Evolutionary conservation across 768 basidiomycete species (phyloP), one percentile per base, ranked within the genome.

Genomic region (Leucosporidium yakuticum): DNA sequence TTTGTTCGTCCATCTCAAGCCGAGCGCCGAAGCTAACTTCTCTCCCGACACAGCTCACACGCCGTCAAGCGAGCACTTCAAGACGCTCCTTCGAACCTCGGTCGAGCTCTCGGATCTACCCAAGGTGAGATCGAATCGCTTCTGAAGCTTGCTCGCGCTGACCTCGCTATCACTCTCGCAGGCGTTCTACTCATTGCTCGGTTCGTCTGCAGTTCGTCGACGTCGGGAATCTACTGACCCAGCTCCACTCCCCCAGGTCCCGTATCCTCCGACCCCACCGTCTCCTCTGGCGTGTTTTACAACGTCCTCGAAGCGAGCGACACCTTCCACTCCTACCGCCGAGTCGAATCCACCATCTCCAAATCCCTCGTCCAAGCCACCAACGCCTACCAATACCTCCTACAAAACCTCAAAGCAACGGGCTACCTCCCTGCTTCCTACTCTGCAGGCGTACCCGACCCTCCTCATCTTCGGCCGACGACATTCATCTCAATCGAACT

Each of bases 251-350:
- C 51, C 4, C 19, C 39, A 44, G 39, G 39, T 5, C 39, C 34
- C 25, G 39, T 63, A 25, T 55, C 27, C 15, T 47, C 54, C 62
- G 36, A 55, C 39, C 39, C 62, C 23, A 44, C 34, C 39, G 27
- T 63, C 29, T 11, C 17, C 53, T 44, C 53, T 29, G 53, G 53
- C 5, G 21, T 23, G 17, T 63, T 17, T 8, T 63, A 34, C 53
- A 27, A 39, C 62, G 51, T 53, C 21, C 54, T 36, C 9, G 25
- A 63, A 55, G 51, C 62, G 27, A n/a, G 15, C 17, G 54, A 39
- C 54, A 20, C 55, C 62, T 63, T 63, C 54, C 53, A 53, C 34
- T 11, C 32, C 53, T 63, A 55, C 62, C 62, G 62, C 44, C 62
- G 54, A 53, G 12, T 63, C 53, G 62, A 63, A 20, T 27, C 34